Evolutionary conservation across 1,284 basidiomycete genomes (phyloP).

Genomic region (Malassezia psittaci): DNA sequence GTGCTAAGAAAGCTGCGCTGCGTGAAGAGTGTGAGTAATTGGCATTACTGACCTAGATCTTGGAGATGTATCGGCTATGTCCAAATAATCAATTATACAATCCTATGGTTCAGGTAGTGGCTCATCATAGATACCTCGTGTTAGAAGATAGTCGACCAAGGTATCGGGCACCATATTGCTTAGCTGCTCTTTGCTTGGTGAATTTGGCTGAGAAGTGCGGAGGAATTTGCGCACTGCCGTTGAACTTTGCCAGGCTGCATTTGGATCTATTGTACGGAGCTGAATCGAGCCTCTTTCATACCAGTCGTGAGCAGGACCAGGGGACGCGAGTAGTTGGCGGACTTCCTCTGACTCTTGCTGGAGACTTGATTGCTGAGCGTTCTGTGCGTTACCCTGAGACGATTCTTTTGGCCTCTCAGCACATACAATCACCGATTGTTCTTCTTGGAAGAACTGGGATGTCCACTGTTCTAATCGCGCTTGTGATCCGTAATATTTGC

Average conservation of each 20-base stretch:
- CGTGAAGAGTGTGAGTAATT: constrained; percentile 9
- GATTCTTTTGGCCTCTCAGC: constrained; percentile 19
- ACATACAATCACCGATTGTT: constrained; percentile 57
- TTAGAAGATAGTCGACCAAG: constrained; percentile 26
- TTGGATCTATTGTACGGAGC: constrained; percentile 23
- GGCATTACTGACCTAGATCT: not conserved
- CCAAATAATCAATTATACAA: not conserved
- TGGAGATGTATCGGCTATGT: not conserved
- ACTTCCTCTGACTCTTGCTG: constrained; percentile 18
- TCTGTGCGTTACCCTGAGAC: not conserved
- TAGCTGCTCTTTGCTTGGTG: constrained; percentile 11
- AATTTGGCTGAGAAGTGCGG: not conserved
- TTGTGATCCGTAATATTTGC: constrained; percentile 61
- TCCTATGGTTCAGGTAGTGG: not conserved
- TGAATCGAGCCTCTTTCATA: constrained; percentile 18
- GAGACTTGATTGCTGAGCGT: not conserved
- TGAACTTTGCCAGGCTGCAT: constrained; percentile 23
- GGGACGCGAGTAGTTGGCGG: constrained; percentile 11
- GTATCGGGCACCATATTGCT: constrained; percentile 20
- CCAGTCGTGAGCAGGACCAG: constrained; percentile 16
- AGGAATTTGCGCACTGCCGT: constrained; percentile 21
- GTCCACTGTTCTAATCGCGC: constrained; percentile 56
- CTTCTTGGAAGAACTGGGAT: constrained; percentile 55
- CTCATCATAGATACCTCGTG: constrained; percentile 16
- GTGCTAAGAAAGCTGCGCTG: constrained; percentile 19